phyloP scores from a whole-genome alignment of 75 land plant species.

The Selaginella tamariscina region DNA sequence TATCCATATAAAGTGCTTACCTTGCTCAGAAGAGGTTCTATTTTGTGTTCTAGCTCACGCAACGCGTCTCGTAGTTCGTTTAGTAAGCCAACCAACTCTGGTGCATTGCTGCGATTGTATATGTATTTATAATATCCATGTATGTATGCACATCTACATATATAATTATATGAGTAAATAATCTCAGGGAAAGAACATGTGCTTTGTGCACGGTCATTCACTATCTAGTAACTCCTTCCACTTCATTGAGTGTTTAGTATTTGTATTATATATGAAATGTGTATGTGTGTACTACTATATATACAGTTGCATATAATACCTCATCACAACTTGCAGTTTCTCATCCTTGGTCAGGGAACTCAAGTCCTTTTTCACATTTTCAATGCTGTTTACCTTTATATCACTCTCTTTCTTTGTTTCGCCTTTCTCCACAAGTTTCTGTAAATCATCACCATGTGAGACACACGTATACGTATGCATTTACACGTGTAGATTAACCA shows the following conservation, averaged over 20 bases:
- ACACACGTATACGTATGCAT: neutral
- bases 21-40: neutral
- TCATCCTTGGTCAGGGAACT: conserved; percentile 65
- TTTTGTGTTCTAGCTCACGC: conserved; percentile 18
- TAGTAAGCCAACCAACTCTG: conserved; percentile 69
- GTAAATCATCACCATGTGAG: conserved; percentile 1
- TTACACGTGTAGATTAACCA: neutral
- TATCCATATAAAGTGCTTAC: neutral
- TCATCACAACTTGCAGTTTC: conserved; percentile 67
- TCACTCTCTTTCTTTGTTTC: neutral
- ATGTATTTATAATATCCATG: too few species aligned
- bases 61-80: conserved; percentile 58
- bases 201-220: too few species aligned
- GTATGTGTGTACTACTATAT: too few species aligned
- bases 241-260: too few species aligned
- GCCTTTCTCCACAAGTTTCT: conserved; percentile 19
- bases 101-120: conserved; percentile 86
- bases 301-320: conserved; percentile 44
- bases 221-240: too few species aligned
- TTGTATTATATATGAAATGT: too few species aligned
- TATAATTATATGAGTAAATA: neutral
- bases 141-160: neutral
- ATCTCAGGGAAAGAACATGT: too few species aligned
- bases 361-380: conserved; percentile 59
- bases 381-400: conserved; percentile 21